Evolutionary conservation across 2,329 filamentous ascomycete genomes (phyloP).

Genomic region (Alternaria triticina): DNA sequence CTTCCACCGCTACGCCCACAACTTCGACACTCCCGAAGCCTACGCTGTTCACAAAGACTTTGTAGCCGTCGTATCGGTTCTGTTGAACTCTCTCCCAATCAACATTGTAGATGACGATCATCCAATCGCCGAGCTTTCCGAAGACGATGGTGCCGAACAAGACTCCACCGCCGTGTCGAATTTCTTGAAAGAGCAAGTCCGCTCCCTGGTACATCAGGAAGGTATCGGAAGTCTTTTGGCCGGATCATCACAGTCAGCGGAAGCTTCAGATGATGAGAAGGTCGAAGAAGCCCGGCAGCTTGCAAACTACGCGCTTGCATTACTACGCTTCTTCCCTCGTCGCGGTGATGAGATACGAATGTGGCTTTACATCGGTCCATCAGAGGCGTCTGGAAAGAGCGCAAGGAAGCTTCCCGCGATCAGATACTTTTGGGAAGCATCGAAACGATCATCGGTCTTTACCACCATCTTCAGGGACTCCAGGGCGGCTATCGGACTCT

Average conservation of each 20-base stretch:
- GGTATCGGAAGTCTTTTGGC: slow-evolving; percentile 71
- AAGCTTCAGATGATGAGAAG: slow-evolving; percentile 42
- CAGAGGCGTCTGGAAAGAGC: slow-evolving; percentile 51
- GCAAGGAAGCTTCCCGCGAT: slow-evolving; percentile 66
- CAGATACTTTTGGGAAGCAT: slow-evolving; percentile 83
- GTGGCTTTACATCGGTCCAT: slow-evolving; percentile 83
- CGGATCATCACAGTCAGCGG: slow-evolving; percentile 48
- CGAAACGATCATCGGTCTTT: slow-evolving; percentile 64
- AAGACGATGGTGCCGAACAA: slow-evolving; percentile 27
- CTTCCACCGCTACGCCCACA: slow-evolving; percentile 59
- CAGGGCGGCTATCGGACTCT: slow-evolving; percentile 63
- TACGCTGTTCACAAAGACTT: slow-evolving; percentile 60
- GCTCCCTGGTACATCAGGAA: slow-evolving; percentile 75
- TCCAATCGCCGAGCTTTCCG: slow-evolving; percentile 37
- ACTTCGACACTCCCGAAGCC: slow-evolving; percentile 45
- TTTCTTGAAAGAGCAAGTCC: slow-evolving; percentile 69
- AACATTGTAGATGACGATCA: slow-evolving; percentile 60
- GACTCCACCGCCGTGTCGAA: slow-evolving; percentile 39
- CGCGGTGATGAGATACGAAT: slow-evolving; percentile 89
- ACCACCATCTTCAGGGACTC: slow-evolving; percentile 63
- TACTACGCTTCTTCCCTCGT: slow-evolving; percentile 83
- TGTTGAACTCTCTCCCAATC: slow-evolving; percentile 63
- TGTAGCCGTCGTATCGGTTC: slow-evolving; percentile 61
- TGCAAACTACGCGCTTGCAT: slow-evolving; percentile 83
- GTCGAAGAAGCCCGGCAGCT: slow-evolving; percentile 72